Conservation (phyloP, 2,329 filamentous ascomycete genomes). For the Aspergillus intermedius region DNA sequence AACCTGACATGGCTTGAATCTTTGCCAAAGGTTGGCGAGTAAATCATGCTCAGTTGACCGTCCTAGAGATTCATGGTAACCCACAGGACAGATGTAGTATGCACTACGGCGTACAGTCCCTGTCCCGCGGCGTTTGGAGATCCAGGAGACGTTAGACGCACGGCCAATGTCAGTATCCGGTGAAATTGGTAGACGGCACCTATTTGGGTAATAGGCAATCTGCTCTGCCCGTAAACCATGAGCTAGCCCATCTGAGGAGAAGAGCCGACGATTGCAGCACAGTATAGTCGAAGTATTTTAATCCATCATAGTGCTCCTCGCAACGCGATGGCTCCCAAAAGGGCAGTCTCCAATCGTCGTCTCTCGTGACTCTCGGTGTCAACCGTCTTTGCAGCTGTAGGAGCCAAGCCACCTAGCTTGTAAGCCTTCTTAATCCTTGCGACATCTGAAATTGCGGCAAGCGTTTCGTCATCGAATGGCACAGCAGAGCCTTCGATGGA, state of each 20-base stretch:
- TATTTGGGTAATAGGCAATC: neutral
- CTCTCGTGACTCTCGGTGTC: conserved; percentile 17
- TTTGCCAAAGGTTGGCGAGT: too few relatives aligned
- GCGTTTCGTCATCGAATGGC: conserved; percentile 57
- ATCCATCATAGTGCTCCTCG: conserved; percentile 49
- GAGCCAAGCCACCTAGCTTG: conserved; percentile 63
- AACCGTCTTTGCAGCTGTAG: conserved; percentile 22
- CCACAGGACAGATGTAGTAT: too few relatives aligned
- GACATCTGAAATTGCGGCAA: conserved; percentile 57
- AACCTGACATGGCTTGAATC: too few relatives aligned
- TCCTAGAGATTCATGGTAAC: too few relatives aligned
- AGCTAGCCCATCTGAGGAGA: neutral
- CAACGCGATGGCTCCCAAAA: conserved; percentile 72
- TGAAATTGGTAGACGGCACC: neutral
- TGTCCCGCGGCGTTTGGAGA: too few relatives aligned
- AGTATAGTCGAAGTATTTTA: neutral
- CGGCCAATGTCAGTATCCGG: neutral
- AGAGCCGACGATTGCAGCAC: neutral
- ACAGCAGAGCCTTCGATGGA: conserved; percentile 57
- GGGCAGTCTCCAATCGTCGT: conserved; percentile 54
- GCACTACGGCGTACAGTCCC: too few relatives aligned
- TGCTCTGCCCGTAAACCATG: neutral
- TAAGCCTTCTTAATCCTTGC: conserved; percentile 74
- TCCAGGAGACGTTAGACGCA: neutral
- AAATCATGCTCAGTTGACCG: too few relatives aligned